These are phyloP conservation scores for Candida morakotiae DNA, from an alignment of 805 yeast species.

Conservation along the genomic window DNA sequence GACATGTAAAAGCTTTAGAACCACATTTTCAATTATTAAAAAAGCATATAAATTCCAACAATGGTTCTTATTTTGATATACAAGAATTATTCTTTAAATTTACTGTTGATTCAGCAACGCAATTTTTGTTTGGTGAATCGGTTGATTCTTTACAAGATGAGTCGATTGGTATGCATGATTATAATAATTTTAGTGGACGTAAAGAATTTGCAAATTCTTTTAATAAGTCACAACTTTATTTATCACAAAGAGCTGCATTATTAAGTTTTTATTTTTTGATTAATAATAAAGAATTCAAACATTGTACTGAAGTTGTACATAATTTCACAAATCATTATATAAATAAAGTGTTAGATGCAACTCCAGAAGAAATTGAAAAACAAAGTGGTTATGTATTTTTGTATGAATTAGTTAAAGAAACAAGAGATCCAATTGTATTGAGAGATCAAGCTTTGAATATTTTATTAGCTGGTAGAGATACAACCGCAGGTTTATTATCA, in stretches of 20 bases:
- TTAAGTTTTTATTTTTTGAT: conserved; percentile 25
- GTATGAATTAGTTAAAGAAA: conserved; percentile 35
- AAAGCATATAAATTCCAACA: conserved; percentile 14
- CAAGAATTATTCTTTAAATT: conserved; percentile 32
- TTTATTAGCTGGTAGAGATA: conserved; percentile 35
- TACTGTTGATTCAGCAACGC: conserved; percentile 38
- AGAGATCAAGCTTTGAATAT: conserved; percentile 37
- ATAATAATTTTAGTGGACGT: conserved; percentile 19
- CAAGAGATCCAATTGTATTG: conserved; percentile 30
- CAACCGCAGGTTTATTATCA: conserved; percentile 32
- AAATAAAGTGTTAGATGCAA: conserved; percentile 23
- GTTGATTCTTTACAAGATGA: conserved; percentile 22
- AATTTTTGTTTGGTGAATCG: conserved; percentile 38
- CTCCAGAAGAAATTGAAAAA: conserved; percentile 25
- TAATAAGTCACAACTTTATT: conserved; percentile 28
- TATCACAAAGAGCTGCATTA: conserved; percentile 29
- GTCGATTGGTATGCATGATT: conserved; percentile 17
- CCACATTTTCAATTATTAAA: conserved; percentile 24
- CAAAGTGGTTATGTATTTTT: conserved; percentile 30
- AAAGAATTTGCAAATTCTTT: conserved; percentile 23
- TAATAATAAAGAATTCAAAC: conserved; percentile 28
- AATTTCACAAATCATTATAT: conserved; percentile 27
- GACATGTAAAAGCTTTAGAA: conserved; percentile 28
- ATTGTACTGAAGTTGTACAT: conserved; percentile 28
- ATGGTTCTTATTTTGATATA: conserved; percentile 23